Evolutionary conservation across 768 basidiomycete species (phyloP), one percentile per base, ranked within the genome.

Genomic region (Mycena leptocephala): DNA sequence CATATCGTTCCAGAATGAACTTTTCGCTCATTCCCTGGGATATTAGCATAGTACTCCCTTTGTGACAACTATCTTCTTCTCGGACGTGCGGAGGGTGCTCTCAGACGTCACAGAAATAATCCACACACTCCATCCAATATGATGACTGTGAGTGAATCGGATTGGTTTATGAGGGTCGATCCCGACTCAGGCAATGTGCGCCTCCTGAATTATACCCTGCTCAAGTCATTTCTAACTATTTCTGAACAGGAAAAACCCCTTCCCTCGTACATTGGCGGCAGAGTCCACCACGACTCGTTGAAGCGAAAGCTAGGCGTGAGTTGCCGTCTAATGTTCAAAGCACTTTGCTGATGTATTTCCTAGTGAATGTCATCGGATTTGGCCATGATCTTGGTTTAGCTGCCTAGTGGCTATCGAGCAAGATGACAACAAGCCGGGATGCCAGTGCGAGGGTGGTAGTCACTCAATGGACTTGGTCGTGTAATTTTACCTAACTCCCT

Each of bases 161-260:
- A n/a, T 22, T n/a, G 11, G 18, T 35, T 53, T 30, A 35, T 9
- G 43, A 66, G 7, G 43, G 43, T 66, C 46, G 64, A 32, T 66
- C 64, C 51, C 51, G 48, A 53, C 65, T 33, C 51, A 41, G 33
- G 32, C 35, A 55, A 68, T 68, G 65, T 67, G 41, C 32, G 41
- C 43, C 24, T 65, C 26, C 63, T 67, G 18, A 35, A 53, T 53
- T 67, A 33, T 37, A 53, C 48, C 66, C 48, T 68, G 53, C 35
- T 68, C 51, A 16, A 68, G 48, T 56, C 51, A 53, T 68, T 56
- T 56, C 35, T 37, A 35, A 66, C 65, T 53, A 33, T 53, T 66
- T 53, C 65, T 53, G 66, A 82, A 3, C 84, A 75, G 0, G 83
- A 74, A 16, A 70, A 67, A 13, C 39, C 48, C 18, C 81, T 81